These are phyloP conservation scores for Pseudomonodictys pantanalensis DNA, from an alignment of 495 filamentous ascomycete genomes.

Conservation along the genomic window DNA sequence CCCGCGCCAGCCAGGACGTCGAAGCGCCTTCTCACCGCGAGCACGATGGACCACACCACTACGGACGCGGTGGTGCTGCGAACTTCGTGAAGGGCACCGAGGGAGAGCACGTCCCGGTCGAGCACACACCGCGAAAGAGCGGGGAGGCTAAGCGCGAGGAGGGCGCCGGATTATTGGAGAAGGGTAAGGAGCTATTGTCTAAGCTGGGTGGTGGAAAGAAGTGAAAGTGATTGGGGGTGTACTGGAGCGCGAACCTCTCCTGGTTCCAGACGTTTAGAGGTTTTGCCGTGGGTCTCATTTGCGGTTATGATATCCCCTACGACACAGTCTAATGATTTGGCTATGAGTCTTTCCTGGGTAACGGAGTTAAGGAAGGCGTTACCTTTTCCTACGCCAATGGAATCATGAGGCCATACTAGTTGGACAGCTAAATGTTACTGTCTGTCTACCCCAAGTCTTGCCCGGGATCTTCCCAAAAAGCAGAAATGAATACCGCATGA, in stretches of 20 bases:
- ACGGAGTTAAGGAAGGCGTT: too few relatives aligned
- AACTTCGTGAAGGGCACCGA: slow-evolving; percentile 26
- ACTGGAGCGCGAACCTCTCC: not conserved
- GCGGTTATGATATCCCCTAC: not conserved
- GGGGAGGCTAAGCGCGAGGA: slow-evolving; percentile 32
- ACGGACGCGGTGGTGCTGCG: slow-evolving; percentile 45
- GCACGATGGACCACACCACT: slow-evolving; percentile 39
- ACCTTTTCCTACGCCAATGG: too few relatives aligned
- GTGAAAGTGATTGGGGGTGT: too few relatives aligned
- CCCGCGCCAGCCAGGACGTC: slow-evolving; percentile 80
- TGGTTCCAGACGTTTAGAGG: too few relatives aligned
- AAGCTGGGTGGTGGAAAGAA: slow-evolving; percentile 33
- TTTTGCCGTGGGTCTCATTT: not conserved
- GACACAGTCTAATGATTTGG: not conserved
- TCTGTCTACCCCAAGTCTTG: too few relatives aligned
- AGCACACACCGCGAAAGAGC: slow-evolving; percentile 11
- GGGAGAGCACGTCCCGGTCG: slow-evolving; percentile 21
- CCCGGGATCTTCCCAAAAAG: too few relatives aligned
- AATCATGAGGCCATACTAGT: too few relatives aligned
- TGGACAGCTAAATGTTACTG: too few relatives aligned
- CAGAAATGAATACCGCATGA: too few relatives aligned
- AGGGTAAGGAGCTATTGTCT: slow-evolving; percentile 36
- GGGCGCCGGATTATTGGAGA: slow-evolving; percentile 34
- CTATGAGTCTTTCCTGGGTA: too few relatives aligned
- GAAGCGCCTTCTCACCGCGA: slow-evolving; percentile 51